Percentiles rank a stretch among this genome's conserved stretches.
Conservation (phyloP, 1,284 basidiomycete genomes). For the Cerrena zonata region DNA sequence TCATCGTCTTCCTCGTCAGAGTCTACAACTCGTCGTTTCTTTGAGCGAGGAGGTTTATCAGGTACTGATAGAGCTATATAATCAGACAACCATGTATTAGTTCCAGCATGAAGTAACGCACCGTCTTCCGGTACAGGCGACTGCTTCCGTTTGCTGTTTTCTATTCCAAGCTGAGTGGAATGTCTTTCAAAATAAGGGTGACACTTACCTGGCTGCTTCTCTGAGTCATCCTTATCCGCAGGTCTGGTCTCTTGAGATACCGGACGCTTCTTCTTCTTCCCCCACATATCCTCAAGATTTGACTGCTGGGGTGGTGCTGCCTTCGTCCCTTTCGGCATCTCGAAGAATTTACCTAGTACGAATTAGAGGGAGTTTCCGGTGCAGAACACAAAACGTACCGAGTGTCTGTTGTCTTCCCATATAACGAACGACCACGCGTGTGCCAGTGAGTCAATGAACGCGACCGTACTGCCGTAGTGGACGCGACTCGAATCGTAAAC, state of each 20-base stretch:
- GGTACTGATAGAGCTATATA: background rate
- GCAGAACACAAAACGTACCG: slow-evolving; percentile 34
- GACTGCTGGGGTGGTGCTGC: slow-evolving; percentile 62
- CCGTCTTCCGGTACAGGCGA: slow-evolving; percentile 21
- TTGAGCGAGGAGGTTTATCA: slow-evolving; percentile 6
- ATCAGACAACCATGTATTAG: no score
- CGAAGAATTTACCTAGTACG: slow-evolving; percentile 58
- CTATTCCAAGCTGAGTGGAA: slow-evolving; percentile 12
- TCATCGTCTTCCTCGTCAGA: slow-evolving; percentile 48
- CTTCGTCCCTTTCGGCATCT: slow-evolving; percentile 61
- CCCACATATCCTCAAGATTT: slow-evolving; percentile 69
- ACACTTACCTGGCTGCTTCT: background rate
- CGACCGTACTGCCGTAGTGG: slow-evolving; percentile 17
- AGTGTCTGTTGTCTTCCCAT: slow-evolving; percentile 54
- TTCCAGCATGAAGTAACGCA: slow-evolving; percentile 3
- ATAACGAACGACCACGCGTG: slow-evolving; percentile 9
- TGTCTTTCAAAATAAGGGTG: background rate
- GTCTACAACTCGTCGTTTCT: slow-evolving; percentile 34
- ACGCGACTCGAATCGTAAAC: slow-evolving; percentile 24
- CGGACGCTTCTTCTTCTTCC: slow-evolving; percentile 39
- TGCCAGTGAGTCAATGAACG: slow-evolving; percentile 13
- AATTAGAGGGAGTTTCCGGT: slow-evolving; percentile 4
- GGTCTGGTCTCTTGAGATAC: background rate
- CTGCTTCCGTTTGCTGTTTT: slow-evolving; percentile 39
- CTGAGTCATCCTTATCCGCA: background rate